A percentile compares a stretch with the other conserved stretches of the same genome.
Conservation (phyloP, 1,139 yeast genomes). For the Groenewaldozyma sp. region DNA sequence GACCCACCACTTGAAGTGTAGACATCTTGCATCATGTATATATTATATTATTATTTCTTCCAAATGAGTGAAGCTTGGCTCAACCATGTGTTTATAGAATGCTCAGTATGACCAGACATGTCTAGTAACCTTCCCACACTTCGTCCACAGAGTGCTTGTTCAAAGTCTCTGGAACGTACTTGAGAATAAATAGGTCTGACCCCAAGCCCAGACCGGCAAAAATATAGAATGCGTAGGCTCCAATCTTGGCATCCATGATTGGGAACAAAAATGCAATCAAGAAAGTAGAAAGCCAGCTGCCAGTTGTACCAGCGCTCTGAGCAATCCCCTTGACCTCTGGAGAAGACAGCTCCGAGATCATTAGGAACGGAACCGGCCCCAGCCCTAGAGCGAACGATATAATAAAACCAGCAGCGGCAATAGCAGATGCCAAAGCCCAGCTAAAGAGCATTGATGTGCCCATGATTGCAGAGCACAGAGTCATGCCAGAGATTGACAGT, state of each 20-base stretch:
- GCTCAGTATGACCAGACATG: no score
- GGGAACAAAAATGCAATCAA: constrained; percentile 78
- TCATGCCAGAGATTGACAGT: constrained; percentile 61
- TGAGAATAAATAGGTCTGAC: constrained; percentile 14
- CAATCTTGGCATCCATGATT: constrained; percentile 49
- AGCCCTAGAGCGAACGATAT: constrained; percentile 81
- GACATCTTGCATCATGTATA: no score
- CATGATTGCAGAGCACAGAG: constrained; percentile 51
- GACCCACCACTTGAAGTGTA: no score
- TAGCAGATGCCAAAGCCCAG: constrained; percentile 46
- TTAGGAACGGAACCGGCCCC: constrained; percentile 89
- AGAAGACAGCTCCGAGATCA: constrained; percentile 85
- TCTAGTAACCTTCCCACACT: constrained; percentile 1
- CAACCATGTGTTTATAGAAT: no score
- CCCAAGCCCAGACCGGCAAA: constrained; percentile 40
- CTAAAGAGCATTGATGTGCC: constrained; percentile 53
- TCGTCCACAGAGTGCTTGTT: constrained; percentile 30
- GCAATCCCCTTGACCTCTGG: constrained; percentile 73
- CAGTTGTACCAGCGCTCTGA: constrained; percentile 84
- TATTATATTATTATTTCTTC: no score
- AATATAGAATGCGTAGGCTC: constrained; percentile 70
- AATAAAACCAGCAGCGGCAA: constrained; percentile 65
- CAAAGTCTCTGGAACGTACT: constrained; percentile 67
- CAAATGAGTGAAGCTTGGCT: no score
- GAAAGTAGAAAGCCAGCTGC: constrained; percentile 89